A percentile compares a stretch with the other conserved stretches of the same genome.
Evolutionary conservation across 2,329 filamentous ascomycete genomes (phyloP).

Genomic region (Leptographium flavum): DNA sequence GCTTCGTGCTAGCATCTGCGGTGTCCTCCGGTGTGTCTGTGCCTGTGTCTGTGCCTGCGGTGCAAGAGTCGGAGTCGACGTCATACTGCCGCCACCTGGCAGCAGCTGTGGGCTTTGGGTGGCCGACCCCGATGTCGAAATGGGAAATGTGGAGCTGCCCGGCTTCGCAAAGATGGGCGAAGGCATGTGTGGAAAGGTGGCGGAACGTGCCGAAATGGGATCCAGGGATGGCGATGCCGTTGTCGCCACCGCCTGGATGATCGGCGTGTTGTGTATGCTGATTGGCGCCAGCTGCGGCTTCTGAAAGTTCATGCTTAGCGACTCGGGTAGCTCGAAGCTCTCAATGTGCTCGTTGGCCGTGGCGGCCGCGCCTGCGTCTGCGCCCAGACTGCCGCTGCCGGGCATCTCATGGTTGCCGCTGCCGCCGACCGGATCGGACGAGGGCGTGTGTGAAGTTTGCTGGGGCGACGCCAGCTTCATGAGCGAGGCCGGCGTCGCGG

Average conservation of each 20-base stretch:
- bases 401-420: slow-evolving; percentile 22
- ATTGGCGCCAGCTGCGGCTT: slow-evolving; percentile 32
- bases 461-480: slow-evolving; percentile 57
- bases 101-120: slow-evolving; percentile 52
- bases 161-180: slow-evolving; percentile 30
- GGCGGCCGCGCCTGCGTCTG: background rate
- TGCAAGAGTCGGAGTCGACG: slow-evolving; percentile 1
- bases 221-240: slow-evolving; percentile 20
- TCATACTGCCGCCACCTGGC: slow-evolving; percentile 25
- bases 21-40: slow-evolving; percentile 30
- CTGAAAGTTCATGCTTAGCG: slow-evolving; percentile 36
- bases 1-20: slow-evolving; percentile 39
- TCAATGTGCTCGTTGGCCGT: slow-evolving; percentile 38
- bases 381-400: slow-evolving; percentile 3
- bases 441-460: slow-evolving; percentile 14
- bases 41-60: slow-evolving; percentile 6
- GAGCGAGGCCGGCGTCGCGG: slow-evolving; percentile 75
- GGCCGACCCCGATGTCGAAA: slow-evolving; percentile 32
- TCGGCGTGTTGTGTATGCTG: slow-evolving; percentile 24
- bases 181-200: slow-evolving; percentile 32
- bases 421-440: slow-evolving; percentile 8
- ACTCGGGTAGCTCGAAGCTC: slow-evolving; percentile 57
- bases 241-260: background rate
- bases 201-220: slow-evolving; percentile 30
- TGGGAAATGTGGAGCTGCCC: background rate